Conservation (phyloP, 2,329 filamentous ascomycete species). For the Leptographium lundbergii region DNA sequence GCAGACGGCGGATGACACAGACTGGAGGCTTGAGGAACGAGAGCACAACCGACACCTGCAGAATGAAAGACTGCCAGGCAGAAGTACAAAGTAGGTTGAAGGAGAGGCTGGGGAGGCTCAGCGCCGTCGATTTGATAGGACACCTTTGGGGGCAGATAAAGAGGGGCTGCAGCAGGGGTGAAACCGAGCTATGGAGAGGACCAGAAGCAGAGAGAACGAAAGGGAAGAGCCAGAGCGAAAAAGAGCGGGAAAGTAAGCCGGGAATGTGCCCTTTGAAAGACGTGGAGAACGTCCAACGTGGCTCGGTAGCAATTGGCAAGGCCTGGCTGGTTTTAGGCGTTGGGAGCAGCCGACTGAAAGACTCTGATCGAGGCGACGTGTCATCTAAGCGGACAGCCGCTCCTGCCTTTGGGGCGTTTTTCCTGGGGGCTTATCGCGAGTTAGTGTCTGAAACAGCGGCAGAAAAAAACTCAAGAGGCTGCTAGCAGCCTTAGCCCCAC, state of each 20-base stretch:
- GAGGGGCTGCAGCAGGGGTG: background rate
- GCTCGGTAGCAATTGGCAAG: background rate
- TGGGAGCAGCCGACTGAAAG: background rate
- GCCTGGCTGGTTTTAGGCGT: background rate
- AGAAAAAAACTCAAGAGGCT: background rate
- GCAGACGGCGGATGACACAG: background rate
- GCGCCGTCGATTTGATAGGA: background rate
- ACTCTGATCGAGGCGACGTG: conserved; percentile 9
- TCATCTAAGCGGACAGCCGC: conserved; percentile 4
- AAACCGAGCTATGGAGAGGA: background rate
- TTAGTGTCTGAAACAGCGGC: background rate
- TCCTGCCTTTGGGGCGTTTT: background rate
- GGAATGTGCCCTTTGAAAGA: background rate
- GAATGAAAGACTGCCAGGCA: background rate
- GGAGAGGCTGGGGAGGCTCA: background rate
- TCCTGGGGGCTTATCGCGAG: background rate
- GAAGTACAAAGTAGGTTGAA: background rate
- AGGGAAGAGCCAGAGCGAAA: background rate
- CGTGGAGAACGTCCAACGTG: background rate
- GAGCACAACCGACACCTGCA: background rate
- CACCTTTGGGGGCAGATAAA: background rate
- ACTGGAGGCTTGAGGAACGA: background rate
- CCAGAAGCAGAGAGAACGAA: background rate
- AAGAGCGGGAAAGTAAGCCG: background rate
- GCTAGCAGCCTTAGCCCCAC: background rate